Conservation (phyloP, 164 flowering plant species). For the Liriodendron chinense region DNA sequence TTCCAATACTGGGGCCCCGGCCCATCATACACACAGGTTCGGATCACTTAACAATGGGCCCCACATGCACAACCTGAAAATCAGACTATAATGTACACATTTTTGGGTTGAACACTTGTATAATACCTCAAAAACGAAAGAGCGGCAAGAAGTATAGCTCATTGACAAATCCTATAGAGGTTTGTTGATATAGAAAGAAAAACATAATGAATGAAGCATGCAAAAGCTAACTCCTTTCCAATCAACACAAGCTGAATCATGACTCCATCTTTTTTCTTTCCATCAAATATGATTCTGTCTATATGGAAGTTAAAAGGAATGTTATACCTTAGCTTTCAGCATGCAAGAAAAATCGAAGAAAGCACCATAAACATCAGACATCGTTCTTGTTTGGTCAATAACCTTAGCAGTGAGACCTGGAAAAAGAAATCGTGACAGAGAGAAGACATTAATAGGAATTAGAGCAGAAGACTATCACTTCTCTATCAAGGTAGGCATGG, state of each 20-base stretch:
- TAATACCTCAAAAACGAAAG: too few relatives aligned
- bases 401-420: conserved; percentile 88
- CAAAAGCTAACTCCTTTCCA: neutral
- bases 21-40: too few relatives aligned
- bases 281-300: neutral
- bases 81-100: too few relatives aligned
- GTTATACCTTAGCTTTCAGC: conserved; percentile 76
- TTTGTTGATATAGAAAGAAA: neutral
- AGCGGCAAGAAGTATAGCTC: too few relatives aligned
- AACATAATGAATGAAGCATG: neutral
- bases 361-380: conserved; percentile 88
- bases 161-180: too few relatives aligned
- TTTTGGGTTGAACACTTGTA: too few relatives aligned
- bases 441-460: conserved; percentile 3
- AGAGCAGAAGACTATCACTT: neutral
- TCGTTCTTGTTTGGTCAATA: conserved; percentile 68
- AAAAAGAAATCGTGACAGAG: neutral
- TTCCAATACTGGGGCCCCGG: too few relatives aligned
- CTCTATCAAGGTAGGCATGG: neutral
- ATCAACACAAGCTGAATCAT: neutral
- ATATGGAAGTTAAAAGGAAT: neutral
- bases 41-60: too few relatives aligned
- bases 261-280: neutral
- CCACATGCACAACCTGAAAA: too few relatives aligned
- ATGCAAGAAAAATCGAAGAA: conserved; percentile 78